phyloP scores from a whole-genome alignment of 2,329 filamentous ascomycete species.

The Fusarium pseudonygamai region DNA sequence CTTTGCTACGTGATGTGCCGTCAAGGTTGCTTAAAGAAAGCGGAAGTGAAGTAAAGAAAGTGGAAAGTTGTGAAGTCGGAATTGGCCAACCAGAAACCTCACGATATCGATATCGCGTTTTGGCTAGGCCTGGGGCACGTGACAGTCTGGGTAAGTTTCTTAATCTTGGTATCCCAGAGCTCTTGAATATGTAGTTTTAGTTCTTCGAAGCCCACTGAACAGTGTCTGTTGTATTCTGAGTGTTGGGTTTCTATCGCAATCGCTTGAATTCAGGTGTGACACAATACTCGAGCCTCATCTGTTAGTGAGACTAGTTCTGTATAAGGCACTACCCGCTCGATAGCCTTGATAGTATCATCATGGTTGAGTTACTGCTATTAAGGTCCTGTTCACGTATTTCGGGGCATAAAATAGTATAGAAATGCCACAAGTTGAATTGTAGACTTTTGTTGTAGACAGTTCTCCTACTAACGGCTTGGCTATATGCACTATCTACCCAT shows the following conservation, averaged over 20 bases:
- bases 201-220: background rate
- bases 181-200: background rate
- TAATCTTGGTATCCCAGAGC: background rate
- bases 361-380: too few species aligned
- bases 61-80: slow-evolving; percentile 3
- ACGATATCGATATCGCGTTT: slow-evolving; percentile 16
- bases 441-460: background rate
- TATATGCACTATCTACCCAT: background rate
- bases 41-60: background rate
- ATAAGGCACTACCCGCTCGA: background rate
- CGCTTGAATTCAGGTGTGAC: background rate
- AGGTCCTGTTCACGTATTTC: too few species aligned
- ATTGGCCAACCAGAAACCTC: slow-evolving; percentile 26
- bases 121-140: slow-evolving; percentile 21
- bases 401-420: background rate
- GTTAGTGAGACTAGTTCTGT: background rate
- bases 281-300: background rate
- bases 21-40: background rate
- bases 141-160: background rate
- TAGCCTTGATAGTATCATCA: background rate
- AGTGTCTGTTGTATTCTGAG: background rate
- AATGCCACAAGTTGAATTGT: background rate
- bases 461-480: background rate
- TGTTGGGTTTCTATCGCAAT: background rate
- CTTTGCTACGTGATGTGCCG: background rate